These are phyloP conservation scores for Aspergillus niger DNA, from an alignment of 2,329 filamentous ascomycete genomes.

Conservation along the genomic window DNA sequence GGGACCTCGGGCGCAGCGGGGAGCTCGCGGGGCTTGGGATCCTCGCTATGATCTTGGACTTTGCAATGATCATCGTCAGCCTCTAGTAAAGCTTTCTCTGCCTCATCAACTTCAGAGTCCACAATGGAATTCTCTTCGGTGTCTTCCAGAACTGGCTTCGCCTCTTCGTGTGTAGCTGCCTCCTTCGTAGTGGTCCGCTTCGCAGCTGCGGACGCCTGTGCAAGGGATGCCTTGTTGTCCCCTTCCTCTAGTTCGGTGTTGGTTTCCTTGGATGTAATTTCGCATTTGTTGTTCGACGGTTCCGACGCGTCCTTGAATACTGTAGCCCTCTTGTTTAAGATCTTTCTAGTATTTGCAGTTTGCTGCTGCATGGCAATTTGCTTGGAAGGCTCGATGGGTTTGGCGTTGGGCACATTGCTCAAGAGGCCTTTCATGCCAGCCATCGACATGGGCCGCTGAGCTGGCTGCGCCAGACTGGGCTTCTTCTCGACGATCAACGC, in stretches of 20 bases:
- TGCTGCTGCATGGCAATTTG: slow-evolving; percentile 33
- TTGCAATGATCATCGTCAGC: slow-evolving; percentile 30
- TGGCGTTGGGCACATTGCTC: slow-evolving; percentile 36
- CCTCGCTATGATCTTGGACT: slow-evolving; percentile 24
- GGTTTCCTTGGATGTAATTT: slow-evolving; percentile 34
- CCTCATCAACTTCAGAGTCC: slow-evolving; percentile 31
- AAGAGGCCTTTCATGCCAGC: slow-evolving; percentile 42
- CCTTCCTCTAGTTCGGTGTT: slow-evolving; percentile 24
- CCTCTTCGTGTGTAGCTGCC: slow-evolving; percentile 10
- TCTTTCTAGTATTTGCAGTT: slow-evolving; percentile 49
- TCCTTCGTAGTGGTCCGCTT: slow-evolving; percentile 19
- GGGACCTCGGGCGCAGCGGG: slow-evolving; percentile 5
- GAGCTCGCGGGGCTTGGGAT: slow-evolving; percentile 9
- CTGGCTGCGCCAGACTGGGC: slow-evolving; percentile 56
- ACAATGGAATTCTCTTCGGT: slow-evolving; percentile 24
- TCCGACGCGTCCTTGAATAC: slow-evolving; percentile 57
- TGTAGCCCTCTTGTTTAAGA: slow-evolving; percentile 54
- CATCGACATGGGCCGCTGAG: slow-evolving; percentile 59
- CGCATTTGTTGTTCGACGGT: slow-evolving; percentile 36
- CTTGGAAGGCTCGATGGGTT: slow-evolving; percentile 36
- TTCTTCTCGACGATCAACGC: slow-evolving; percentile 42
- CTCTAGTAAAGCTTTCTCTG: slow-evolving; percentile 29
- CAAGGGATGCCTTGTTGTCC: slow-evolving; percentile 18
- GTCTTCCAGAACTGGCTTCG: slow-evolving; percentile 16
- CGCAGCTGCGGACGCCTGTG: slow-evolving; percentile 15